These are phyloP conservation scores for Pholiota microspora DNA, from an alignment of 768 basidiomycete genomes.

Conservation along the genomic window DNA sequence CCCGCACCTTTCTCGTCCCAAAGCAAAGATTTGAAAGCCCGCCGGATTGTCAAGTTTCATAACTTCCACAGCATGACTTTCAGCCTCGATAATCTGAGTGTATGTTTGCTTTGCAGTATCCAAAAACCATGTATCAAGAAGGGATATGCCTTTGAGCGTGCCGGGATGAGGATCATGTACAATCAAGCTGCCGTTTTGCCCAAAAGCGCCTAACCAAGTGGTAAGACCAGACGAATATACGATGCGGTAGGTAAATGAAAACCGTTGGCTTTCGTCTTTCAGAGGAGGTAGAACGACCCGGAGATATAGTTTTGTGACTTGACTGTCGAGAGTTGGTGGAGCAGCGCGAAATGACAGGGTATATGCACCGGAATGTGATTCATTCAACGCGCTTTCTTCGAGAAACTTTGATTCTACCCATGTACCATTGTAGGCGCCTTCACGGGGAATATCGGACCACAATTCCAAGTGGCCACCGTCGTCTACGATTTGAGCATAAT, in stretches of 20 bases:
- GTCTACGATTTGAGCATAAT: conserved; percentile 29
- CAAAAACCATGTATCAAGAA: conserved; percentile 22
- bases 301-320: conserved; percentile 6
- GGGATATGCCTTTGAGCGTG: conserved; percentile 6
- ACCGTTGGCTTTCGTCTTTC: conserved; percentile 11
- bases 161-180: conserved; percentile 22
- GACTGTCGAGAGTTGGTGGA: neutral
- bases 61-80: conserved; percentile 9
- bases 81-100: conserved; percentile 1
- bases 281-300: conserved; percentile 7
- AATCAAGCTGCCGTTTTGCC: conserved; percentile 41
- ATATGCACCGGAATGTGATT: neutral
- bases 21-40: conserved; percentile 18
- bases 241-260: conserved; percentile 50
- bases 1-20: conserved; percentile 24
- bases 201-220: conserved; percentile 45
- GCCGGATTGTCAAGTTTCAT: conserved; percentile 9
- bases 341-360: neutral
- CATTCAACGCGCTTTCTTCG: conserved; percentile 2
- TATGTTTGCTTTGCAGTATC: conserved; percentile 1
- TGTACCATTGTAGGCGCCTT: conserved; percentile 16
- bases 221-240: conserved; percentile 39
- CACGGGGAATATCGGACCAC: conserved; percentile 38
- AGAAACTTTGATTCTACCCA: conserved; percentile 37
- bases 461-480: conserved; percentile 37